Conservation (phyloP, 345 rosid species). For the Pugionium dolabratum region DNA sequence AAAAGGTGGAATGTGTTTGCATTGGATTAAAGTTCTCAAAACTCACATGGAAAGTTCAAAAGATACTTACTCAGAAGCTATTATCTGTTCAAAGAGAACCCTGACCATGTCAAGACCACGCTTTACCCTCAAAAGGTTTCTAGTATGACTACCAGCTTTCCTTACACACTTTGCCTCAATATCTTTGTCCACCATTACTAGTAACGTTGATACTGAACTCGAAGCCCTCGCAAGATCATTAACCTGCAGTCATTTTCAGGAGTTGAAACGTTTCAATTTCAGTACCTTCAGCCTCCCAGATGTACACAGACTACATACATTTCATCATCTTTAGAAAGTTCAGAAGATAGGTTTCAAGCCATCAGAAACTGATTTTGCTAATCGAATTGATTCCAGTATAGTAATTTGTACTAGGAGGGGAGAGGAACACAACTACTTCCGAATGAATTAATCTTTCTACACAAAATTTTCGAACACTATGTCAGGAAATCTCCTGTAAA, state of each 20-base stretch:
- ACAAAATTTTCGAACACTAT: background rate
- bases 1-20: background rate
- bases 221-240: slow-evolving; percentile 74
- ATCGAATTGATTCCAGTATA: slow-evolving; percentile 4
- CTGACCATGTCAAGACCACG: slow-evolving; percentile 96
- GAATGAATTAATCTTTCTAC: background rate
- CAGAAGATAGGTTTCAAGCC: slow-evolving; percentile 25
- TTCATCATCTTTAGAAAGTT: background rate
- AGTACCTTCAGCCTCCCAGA: background rate
- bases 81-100: slow-evolving; percentile 76
- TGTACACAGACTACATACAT: slow-evolving; percentile 14
- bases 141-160: slow-evolving; percentile 82
- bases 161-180: slow-evolving; percentile 51
- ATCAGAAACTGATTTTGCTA: background rate
- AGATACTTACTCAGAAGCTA: slow-evolving; percentile 62
- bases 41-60: background rate
- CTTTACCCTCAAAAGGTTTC: slow-evolving; percentile 90
- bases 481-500: background rate
- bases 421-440: background rate
- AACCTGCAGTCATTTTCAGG: slow-evolving; percentile 51
- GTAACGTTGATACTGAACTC: slow-evolving; percentile 56
- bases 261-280: background rate
- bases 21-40: background rate
- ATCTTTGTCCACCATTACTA: slow-evolving; percentile 64
- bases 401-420: background rate